A percentile compares a stretch with the other conserved stretches of the same genome.
phyloP scores from a whole-genome alignment of 441 rosid genomes.

The Rhodomyrtus psidioides region DNA sequence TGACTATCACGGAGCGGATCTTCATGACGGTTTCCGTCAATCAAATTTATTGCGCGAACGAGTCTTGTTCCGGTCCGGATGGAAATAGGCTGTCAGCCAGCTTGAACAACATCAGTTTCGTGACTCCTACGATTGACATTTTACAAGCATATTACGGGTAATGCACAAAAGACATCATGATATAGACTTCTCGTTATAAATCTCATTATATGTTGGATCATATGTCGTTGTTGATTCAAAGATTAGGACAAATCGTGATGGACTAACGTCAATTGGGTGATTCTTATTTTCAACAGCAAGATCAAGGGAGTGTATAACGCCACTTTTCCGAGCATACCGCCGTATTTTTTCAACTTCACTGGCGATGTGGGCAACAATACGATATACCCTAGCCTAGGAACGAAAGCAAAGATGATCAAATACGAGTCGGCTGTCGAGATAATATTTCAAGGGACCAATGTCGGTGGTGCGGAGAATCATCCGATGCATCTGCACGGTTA shows the following conservation, averaged over 20 bases:
- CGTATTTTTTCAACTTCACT: constrained; percentile 7
- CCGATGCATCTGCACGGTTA: constrained; percentile 24
- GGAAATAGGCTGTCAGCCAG: constrained; percentile 4
- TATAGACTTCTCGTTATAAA: neutral
- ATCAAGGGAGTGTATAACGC: neutral
- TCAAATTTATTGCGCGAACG: neutral
- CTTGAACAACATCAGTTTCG: constrained; percentile 6
- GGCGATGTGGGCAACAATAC: constrained; percentile 8
- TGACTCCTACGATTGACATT: constrained; percentile 1
- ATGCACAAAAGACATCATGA: neutral
- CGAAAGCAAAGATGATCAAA: constrained; percentile 15
- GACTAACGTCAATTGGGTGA: neutral
- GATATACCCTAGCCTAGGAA: neutral
- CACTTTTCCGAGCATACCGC: constrained; percentile 20
- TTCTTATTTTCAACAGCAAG: neutral
- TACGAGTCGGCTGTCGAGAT: constrained; percentile 21
- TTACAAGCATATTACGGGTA: constrained; percentile 6
- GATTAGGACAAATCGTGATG: neutral
- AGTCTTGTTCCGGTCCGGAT: neutral
- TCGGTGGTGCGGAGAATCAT: constrained; percentile 12
- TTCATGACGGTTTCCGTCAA: constrained; percentile 5
- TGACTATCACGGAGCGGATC: neutral
- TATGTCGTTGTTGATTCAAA: neutral
- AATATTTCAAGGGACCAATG: constrained; percentile 24
- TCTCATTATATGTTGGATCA: neutral